Conservation (phyloP, 345 rosid species). For the Melaleuca alternifolia region DNA sequence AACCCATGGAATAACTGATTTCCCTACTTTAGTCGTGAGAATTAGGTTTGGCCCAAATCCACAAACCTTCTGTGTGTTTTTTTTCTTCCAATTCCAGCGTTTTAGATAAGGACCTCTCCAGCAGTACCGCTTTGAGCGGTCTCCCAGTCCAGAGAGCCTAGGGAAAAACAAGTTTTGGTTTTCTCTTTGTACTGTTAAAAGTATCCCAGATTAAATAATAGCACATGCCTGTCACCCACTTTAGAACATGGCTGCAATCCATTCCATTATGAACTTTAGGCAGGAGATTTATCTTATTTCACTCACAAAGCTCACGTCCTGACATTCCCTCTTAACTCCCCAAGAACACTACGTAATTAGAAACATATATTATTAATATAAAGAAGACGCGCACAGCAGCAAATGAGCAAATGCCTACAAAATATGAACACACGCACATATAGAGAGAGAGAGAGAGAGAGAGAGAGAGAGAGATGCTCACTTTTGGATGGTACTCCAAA, state of each 20-base stretch:
- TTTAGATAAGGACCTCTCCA: neutral
- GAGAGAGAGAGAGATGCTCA: constrained; percentile 19
- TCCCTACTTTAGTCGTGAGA: neutral
- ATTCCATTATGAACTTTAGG: neutral
- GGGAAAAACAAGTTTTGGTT: neutral
- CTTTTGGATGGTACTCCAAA: constrained; percentile 72
- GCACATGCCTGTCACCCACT: neutral
- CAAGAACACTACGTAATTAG: neutral
- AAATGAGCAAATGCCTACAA: neutral
- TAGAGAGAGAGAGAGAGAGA: neutral
- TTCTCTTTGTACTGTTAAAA: neutral
- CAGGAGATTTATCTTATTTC: neutral
- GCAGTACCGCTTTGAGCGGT: neutral
- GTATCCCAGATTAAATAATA: neutral
- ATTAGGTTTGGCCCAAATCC: neutral
- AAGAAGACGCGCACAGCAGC: neutral
- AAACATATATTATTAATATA: neutral
- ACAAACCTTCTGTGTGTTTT: neutral
- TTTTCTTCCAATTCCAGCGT: neutral
- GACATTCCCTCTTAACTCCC: neutral
- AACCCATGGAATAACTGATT: neutral
- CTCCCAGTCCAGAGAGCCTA: neutral
- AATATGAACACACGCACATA: no score
- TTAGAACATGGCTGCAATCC: neutral
- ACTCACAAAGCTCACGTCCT: neutral